A percentile compares a stretch with the other conserved stretches of the same genome.
Evolutionary conservation across 2,329 filamentous ascomycete genomes (phyloP).

Genomic region (Fusarium papillatum): DNA sequence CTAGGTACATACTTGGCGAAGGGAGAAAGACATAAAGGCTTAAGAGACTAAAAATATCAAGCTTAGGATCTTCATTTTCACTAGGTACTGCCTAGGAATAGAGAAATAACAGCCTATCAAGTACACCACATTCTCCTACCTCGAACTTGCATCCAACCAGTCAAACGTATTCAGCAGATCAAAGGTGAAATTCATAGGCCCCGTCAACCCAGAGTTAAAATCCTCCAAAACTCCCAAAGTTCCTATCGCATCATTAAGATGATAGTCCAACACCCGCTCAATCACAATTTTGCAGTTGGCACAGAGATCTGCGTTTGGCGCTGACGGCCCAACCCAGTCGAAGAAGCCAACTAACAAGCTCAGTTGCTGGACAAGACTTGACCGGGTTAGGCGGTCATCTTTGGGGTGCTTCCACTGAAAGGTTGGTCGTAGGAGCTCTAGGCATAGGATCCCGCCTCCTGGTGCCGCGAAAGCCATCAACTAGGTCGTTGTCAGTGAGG

Average conservation of each 20-base stretch:
- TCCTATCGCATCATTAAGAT: conserved; percentile 50
- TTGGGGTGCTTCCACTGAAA: conserved; percentile 11
- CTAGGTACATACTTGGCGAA: too few species aligned
- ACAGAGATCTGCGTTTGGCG: conserved; percentile 62
- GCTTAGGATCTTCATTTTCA: not conserved
- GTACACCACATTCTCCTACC: not conserved
- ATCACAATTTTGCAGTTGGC: conserved; percentile 58
- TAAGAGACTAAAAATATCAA: too few species aligned
- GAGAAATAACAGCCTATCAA: not conserved
- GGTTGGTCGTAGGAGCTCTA: conserved; percentile 60
- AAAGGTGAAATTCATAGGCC: conserved; percentile 55
- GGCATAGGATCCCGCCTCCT: conserved; percentile 61
- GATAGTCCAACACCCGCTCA: conserved; percentile 63
- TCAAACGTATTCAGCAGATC: conserved; percentile 61
- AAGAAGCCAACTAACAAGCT: conserved; percentile 64
- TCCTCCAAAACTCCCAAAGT: not conserved
- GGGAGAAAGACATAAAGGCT: too few species aligned
- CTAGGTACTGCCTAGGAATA: not conserved
- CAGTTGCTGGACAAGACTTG: conserved; percentile 63
- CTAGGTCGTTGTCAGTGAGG: conserved; percentile 57
- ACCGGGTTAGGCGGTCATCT: conserved; percentile 49
- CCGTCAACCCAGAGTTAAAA: conserved; percentile 3
- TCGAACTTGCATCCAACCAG: conserved; percentile 48
- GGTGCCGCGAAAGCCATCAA: conserved; percentile 64
- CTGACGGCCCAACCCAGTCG: conserved; percentile 60